Evolutionary conservation across 495 filamentous ascomycete species (phyloP).

Genomic region (Penicillium fimorum): DNA sequence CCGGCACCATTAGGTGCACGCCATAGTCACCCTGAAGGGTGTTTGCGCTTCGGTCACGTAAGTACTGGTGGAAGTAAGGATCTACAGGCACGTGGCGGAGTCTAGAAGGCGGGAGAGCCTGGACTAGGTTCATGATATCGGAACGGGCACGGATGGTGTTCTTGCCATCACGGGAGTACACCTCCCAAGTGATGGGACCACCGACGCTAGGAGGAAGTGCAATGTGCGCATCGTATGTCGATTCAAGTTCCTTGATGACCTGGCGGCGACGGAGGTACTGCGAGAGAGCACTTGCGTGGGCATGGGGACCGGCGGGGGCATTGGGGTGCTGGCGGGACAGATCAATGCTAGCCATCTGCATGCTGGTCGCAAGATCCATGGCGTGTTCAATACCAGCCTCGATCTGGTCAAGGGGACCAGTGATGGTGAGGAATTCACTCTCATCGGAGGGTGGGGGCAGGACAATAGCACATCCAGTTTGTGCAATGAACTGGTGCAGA

Average conservation of each 20-base stretch:
- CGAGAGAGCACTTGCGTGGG: conserved; percentile 78
- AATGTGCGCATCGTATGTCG: conserved; percentile 74
- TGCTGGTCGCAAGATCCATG: conserved; percentile 76
- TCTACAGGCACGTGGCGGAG: conserved; percentile 70
- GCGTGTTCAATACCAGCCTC: conserved; percentile 72
- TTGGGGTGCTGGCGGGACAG: conserved; percentile 71
- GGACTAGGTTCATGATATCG: conserved; percentile 77
- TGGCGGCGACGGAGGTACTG: conserved; percentile 76
- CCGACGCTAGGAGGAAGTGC: conserved; percentile 65
- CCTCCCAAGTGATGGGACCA: conserved; percentile 70
- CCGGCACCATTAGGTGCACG: conserved; percentile 75
- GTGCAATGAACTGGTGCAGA: conserved; percentile 77
- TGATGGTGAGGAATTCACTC: conserved; percentile 75
- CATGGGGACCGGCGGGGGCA: conserved; percentile 65
- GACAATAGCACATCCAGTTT: conserved; percentile 88
- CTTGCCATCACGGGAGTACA: conserved; percentile 81
- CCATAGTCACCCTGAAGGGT: conserved; percentile 70
- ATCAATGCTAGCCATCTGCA: conserved; percentile 77
- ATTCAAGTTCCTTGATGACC: conserved; percentile 76
- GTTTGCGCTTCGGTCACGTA: conserved; percentile 61
- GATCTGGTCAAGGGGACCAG: conserved; percentile 72
- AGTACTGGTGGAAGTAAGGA: conserved; percentile 80
- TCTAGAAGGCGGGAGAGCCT: conserved; percentile 74
- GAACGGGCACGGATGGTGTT: conserved; percentile 75
- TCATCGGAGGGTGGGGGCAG: conserved; percentile 70